Evolutionary conservation across 2,329 filamentous ascomycete genomes (phyloP).

Genomic region (Fusarium lateritium): DNA sequence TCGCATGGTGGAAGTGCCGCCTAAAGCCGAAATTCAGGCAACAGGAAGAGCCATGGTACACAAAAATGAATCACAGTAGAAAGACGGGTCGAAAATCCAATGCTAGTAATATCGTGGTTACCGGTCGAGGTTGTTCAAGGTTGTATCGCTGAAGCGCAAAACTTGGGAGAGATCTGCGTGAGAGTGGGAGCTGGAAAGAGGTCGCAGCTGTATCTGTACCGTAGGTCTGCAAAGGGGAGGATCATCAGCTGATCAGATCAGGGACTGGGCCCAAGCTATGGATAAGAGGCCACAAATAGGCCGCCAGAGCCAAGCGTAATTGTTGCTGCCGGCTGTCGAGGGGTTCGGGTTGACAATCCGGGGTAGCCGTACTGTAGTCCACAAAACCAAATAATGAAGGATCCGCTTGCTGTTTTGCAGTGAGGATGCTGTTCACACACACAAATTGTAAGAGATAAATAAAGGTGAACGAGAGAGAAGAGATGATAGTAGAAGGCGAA

Average conservation of each 20-base stretch:
- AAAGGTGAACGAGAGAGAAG: not conserved
- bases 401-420: conserved; percentile 31
- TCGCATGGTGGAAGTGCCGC: conserved; percentile 47
- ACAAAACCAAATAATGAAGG: conserved; percentile 40
- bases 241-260: conserved; percentile 51
- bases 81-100: conserved; percentile 7
- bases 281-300: conserved; percentile 40
- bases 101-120: conserved; percentile 3
- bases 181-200: conserved; percentile 43
- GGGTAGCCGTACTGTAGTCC: conserved; percentile 46
- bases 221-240: conserved; percentile 48
- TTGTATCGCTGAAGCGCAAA: conserved; percentile 29
- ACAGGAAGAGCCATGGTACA: conserved; percentile 45
- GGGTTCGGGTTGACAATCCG: conserved; percentile 46
- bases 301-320: conserved; percentile 37
- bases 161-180: conserved; percentile 45
- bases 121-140: conserved; percentile 20
- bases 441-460: conserved; percentile 9
- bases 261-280: conserved; percentile 30
- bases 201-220: conserved; percentile 45
- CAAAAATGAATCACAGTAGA: conserved; percentile 13
- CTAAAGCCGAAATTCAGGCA: conserved; percentile 42
- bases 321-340: conserved; percentile 42
- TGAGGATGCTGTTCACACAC: conserved; percentile 18
- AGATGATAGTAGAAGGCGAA: conserved; percentile 2